Evolutionary conservation across 164 flowering plant genomes (phyloP), one percentile per base, ranked within the genome.

Genomic region (Paratinospora sagittata): DNA sequence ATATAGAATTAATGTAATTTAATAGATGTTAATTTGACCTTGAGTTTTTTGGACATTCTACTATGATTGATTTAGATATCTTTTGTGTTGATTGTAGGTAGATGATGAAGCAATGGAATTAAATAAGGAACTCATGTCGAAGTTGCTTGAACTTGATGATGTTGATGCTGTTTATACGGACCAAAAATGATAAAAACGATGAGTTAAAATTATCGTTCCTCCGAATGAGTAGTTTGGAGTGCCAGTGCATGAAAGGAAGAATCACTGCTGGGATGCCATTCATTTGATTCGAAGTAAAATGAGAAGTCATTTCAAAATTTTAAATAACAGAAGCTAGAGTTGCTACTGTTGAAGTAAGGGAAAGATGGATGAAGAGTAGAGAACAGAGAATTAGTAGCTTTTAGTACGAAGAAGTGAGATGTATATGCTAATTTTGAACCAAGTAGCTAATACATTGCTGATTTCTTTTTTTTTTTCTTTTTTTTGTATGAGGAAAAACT

Each of bases 111-210:
- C 98, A 33, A 81, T 87, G 92, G 96, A 93, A 13, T 78, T 96
- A 83, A 91, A 93, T 86, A 96, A 85, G 79, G 95, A 88, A 57
- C 89, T 96, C 43, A 80, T 88, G 82, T 80, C 86, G 72, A 84
- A 85, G 71, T 79, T 92, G 72, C 96, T 96, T 21, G 97, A 96
- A 66, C 99, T 96, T 67, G 96, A 93, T 74, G 99, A 93, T 76
- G 99, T 96, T 65, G 97, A 96, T 84, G 98, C 96, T 67, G 96
- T 96, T 63, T 96, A 91, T 74, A 86, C 89, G 13, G 99, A 93
- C 80, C 85, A 86, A 73, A 83, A 78, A 49, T 81, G 79, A 84
- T 60, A 14, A 30, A 41, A 45, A n/a, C 12, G 26, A 8, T 19
- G 37, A 23, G 27, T 9, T 47, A 21, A 12, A 58, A 16, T 43